phyloP scores from a whole-genome alignment of 1,284 basidiomycete genomes.

The Rhodotorula mucilaginosa region DNA sequence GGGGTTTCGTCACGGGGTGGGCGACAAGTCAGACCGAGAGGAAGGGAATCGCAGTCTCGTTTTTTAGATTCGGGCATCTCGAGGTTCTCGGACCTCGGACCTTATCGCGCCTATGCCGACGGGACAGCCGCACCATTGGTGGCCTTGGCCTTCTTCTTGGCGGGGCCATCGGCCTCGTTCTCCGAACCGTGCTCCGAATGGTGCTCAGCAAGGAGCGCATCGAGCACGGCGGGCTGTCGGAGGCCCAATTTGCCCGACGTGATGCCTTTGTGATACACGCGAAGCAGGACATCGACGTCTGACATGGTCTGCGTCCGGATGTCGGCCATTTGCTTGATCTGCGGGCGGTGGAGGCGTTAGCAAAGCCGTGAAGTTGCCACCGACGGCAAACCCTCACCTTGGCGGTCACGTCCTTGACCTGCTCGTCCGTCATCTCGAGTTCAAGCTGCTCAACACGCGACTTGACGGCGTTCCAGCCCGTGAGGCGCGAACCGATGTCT shows the following conservation, averaged over 20 bases:
- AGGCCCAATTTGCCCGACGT: slow-evolving; percentile 40
- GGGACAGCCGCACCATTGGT: slow-evolving; percentile 1
- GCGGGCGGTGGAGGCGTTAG: not conserved
- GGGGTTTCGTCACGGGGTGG: no score
- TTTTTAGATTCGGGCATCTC: no score
- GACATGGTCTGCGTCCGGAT: slow-evolving; percentile 98
- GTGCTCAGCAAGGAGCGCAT: slow-evolving; percentile 42
- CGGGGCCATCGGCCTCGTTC: slow-evolving; percentile 27
- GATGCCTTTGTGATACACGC: slow-evolving; percentile 59
- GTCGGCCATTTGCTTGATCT: slow-evolving; percentile 64
- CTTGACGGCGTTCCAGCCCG: slow-evolving; percentile 66
- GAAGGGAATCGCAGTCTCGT: not conserved
- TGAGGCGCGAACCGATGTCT: slow-evolving; percentile 72
- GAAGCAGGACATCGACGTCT: slow-evolving; percentile 94
- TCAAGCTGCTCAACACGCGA: slow-evolving; percentile 79
- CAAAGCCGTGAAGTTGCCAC: no score
- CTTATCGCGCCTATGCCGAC: not conserved
- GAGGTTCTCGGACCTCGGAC: not conserved
- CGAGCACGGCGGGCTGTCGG: slow-evolving; percentile 39
- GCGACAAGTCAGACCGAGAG: not conserved
- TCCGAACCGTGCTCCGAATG: slow-evolving; percentile 28
- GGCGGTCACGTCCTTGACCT: slow-evolving; percentile 92
- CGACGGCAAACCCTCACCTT: slow-evolving; percentile 52
- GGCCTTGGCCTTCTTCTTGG: slow-evolving; percentile 40
- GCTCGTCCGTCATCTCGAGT: slow-evolving; percentile 52